Percentiles rank a stretch among this genome's conserved stretches.
Conservation (phyloP, 2,329 filamentous ascomycete genomes). For the Nannizziopsis barbatae region DNA sequence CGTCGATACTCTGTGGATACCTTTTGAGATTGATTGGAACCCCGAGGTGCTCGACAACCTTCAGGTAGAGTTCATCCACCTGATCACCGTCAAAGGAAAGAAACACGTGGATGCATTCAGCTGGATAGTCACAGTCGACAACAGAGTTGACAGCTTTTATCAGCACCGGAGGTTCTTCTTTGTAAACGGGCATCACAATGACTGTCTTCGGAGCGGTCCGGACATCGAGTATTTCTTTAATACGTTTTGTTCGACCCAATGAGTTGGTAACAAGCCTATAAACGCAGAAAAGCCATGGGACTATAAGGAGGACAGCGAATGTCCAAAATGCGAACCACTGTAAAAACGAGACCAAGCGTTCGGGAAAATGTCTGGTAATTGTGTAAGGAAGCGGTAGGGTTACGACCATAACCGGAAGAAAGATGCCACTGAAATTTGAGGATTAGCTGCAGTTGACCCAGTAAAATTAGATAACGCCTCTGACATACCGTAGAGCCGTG, state of each 20-base stretch:
- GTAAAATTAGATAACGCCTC: slow-evolving; percentile 1
- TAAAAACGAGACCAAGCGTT: slow-evolving; percentile 55
- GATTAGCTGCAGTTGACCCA: slow-evolving; percentile 10
- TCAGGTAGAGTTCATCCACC: slow-evolving; percentile 79
- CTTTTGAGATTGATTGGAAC: slow-evolving; percentile 63
- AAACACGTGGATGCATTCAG: slow-evolving; percentile 86
- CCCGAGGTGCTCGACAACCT: slow-evolving; percentile 72
- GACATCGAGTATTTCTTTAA: slow-evolving; percentile 76
- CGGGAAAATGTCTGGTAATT: slow-evolving; percentile 62
- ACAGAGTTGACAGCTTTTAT: slow-evolving; percentile 82
- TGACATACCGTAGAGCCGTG: slow-evolving; percentile 56
- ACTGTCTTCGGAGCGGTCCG: slow-evolving; percentile 83
- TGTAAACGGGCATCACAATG: slow-evolving; percentile 94
- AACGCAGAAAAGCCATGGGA: slow-evolving; percentile 88
- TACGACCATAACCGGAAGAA: slow-evolving; percentile 87
- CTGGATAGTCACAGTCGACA: slow-evolving; percentile 85
- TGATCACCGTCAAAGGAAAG: slow-evolving; percentile 87
- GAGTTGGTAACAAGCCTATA: slow-evolving; percentile 84
- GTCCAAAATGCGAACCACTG: slow-evolving; percentile 97
- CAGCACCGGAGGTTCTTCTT: slow-evolving; percentile 74
- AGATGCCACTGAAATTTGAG: slow-evolving; percentile 52
- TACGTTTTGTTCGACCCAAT: slow-evolving; percentile 66
- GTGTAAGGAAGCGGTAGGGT: slow-evolving; percentile 70
- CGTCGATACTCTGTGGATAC: slow-evolving; percentile 84
- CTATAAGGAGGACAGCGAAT: slow-evolving; percentile 70